These are phyloP conservation scores for Phoenix dactylifera DNA, from an alignment of 176 grass and related monocot genomes.

Conservation along the genomic window DNA sequence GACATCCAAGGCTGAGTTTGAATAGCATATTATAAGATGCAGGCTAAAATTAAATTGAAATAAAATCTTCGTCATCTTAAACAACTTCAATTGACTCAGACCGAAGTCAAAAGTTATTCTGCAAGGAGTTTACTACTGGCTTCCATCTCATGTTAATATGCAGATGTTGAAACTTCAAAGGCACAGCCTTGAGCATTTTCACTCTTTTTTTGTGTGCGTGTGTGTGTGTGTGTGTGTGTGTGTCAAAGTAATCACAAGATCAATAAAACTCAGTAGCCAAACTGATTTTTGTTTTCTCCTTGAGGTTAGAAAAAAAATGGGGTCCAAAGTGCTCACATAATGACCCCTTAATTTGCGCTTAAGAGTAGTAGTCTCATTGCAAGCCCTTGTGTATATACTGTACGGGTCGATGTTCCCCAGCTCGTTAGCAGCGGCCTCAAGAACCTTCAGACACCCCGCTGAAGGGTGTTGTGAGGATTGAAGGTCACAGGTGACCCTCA, in stretches of 20 bases:
- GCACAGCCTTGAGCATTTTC: too few species aligned
- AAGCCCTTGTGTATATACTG: conserved; percentile 61
- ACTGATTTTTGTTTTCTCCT: not conserved
- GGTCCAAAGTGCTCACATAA: conserved; percentile 23
- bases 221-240: too few species aligned
- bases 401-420: conserved; percentile 69
- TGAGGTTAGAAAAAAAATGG: not conserved
- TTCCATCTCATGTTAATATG: too few species aligned
- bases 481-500: conserved; percentile 40
- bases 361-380: conserved; percentile 14
- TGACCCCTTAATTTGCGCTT: conserved; percentile 8
- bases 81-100: too few species aligned
- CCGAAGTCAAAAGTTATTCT: too few species aligned
- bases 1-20: conserved; percentile 68
- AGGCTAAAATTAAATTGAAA: too few species aligned
- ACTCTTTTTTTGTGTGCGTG: too few species aligned
- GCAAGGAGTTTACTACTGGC: too few species aligned
- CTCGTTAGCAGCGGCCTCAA: conserved; percentile 33
- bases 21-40: conserved; percentile 1
- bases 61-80: too few species aligned
- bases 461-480: conserved; percentile 45
- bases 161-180: too few species aligned
- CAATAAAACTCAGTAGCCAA: too few species aligned
- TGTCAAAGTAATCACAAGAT: too few species aligned
- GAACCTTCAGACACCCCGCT: conserved; percentile 26